Evolutionary conservation across 192 early-diverging fungal species (phyloP), one percentile per base, ranked within the genome.

Genomic region (Coemansia sp.): DNA sequence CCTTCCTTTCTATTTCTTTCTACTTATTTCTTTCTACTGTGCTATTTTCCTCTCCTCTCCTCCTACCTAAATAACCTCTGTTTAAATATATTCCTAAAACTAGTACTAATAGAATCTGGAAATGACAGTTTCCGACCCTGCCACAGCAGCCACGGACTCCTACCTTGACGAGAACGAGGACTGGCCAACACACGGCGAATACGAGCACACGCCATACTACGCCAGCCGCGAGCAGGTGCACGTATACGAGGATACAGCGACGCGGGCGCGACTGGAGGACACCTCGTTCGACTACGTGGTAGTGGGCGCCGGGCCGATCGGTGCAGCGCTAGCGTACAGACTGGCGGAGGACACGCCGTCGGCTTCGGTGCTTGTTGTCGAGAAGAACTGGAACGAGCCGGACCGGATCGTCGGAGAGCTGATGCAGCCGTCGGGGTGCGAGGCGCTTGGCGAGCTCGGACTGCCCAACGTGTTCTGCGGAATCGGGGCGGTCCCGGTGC

Each of bases 401-500:
- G 95, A 99, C 81, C 91, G 97, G 48, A 98, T 99, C 66, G 97
- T 99, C 21, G 97, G 97, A 37, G 97, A 99, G 77, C 80, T 98
- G 39, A 84, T 99, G 76, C 97, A 99, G 78, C 97, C 97, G 15
- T 91, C 95, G 9, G 97, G 97, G 59, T 86, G 93, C 58, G 86
- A 89, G 67, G 93, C 94, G 19, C 80, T 99, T 37, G 77, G 87
- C 54, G 63, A 82, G 52, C 83, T 99, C 8, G 95, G 94, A 8
- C 77, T 99, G 8, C 83, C 80, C 65, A 82, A 85, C 86, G 86
- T 51, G 47, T 71, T 98, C 52, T 87, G 94, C 21, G 89, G 85
- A 21, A 98, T 99, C 65, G 93, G 93, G 77, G 92, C 86, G 18
- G 91, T 97, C 55, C 83, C 86, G 1, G 90, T 87, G 49, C 78